These are phyloP conservation scores for Melampsora americana DNA, from an alignment of 1,284 basidiomycete genomes.

Conservation along the genomic window DNA sequence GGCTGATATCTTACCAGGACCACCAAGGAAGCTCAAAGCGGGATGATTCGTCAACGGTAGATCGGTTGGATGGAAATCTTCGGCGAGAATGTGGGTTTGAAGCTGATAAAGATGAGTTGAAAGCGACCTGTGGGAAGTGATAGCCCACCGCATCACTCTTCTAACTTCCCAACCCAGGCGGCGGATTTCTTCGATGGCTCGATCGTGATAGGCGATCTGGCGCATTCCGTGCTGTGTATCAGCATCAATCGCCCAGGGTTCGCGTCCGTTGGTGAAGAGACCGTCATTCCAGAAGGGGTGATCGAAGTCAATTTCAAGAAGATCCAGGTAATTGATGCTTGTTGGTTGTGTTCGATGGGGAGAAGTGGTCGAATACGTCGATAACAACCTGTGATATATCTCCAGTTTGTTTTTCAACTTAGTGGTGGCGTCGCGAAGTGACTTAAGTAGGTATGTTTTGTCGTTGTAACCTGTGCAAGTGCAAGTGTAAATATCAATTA, in stretches of 20 bases:
- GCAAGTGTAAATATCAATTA: not conserved
- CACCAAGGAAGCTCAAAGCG: not conserved
- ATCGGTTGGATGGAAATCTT: not conserved
- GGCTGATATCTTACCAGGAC: not conserved
- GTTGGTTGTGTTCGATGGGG: not conserved
- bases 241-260: slow-evolving; percentile 11
- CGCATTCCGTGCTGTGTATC: slow-evolving; percentile 7
- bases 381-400: not conserved
- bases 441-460: not conserved
- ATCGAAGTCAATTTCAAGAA: not conserved
- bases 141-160: slow-evolving; percentile 2
- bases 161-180: slow-evolving; percentile 17
- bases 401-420: not conserved
- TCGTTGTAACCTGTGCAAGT: not conserved
- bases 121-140: not conserved
- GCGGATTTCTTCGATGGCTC: not conserved
- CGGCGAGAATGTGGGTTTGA: not conserved
- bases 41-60: not conserved
- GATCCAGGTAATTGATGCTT: not conserved
- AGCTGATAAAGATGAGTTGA: not conserved
- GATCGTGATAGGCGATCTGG: not conserved
- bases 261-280: slow-evolving; percentile 5
- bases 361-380: not conserved
- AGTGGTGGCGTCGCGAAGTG: not conserved
- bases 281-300: slow-evolving; percentile 9